Evolutionary conservation across 1,284 basidiomycete species (phyloP).

Genomic region (Rhodotorula mucilaginosa): DNA sequence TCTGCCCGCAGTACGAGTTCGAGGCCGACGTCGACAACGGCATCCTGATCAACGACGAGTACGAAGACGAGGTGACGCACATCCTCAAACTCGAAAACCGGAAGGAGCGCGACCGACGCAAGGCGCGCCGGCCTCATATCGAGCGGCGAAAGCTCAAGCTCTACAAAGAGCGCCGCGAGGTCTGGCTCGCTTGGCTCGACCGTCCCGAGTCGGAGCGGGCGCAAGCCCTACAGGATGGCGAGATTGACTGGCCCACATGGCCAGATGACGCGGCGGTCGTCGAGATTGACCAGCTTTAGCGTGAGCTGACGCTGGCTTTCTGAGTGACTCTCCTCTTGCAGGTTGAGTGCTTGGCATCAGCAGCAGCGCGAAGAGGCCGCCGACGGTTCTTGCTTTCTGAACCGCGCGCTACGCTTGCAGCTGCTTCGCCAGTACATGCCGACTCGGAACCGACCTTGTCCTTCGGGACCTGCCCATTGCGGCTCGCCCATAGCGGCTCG

Average conservation of each 20-base stretch:
- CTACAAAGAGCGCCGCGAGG: neutral
- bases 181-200: neutral
- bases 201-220: neutral
- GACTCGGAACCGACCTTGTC: too few relatives aligned
- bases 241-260: neutral
- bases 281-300: neutral
- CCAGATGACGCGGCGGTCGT: neutral
- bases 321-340: neutral
- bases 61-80: neutral
- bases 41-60: constrained; percentile 1
- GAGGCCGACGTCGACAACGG: neutral
- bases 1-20: constrained; percentile 1
- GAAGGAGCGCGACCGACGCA: too few relatives aligned
- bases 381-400: too few relatives aligned
- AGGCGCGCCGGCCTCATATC: neutral
- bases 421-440: too few relatives aligned
- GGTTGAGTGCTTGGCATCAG: neutral
- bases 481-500: too few relatives aligned
- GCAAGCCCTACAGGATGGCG: neutral
- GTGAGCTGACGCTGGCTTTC: neutral
- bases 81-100: neutral
- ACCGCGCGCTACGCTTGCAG: too few relatives aligned
- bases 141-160: neutral
- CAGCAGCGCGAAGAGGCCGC: too few relatives aligned
- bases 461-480: too few relatives aligned